Evolutionary conservation across 225 moss, liverwort and hornwort species (phyloP), one percentile per base, ranked within the genome.

Genomic region (Pseudisothecium myosuroides): DNA sequence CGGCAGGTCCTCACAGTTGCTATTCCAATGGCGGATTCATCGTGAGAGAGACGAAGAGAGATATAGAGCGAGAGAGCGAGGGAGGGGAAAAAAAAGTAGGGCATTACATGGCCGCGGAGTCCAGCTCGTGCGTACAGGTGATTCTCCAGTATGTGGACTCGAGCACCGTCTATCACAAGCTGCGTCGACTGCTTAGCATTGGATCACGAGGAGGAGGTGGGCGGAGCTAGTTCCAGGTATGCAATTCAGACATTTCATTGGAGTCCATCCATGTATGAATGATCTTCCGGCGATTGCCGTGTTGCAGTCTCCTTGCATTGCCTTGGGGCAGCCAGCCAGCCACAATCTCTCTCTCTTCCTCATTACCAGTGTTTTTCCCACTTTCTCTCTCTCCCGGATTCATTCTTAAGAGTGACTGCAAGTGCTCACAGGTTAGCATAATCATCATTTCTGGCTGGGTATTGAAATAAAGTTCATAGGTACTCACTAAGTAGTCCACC

Each of bases 121-220:
- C 83, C 90, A 92, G 90, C 67, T 89, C 88, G 75, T 87, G 85
- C 73, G 14, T 63, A 85, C 92, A 85, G 83, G 92, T 85, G 93
- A 92, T 83, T 87, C 85, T 92, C 68, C 93, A 93, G 90, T 86
- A 92, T 90, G 93, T 92, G 92, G 92, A 90, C 93, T 92, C 93
- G 85, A 93, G 92, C 89, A 85, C 89, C 90, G 82, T 47, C 88
- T 41, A 68, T 64, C 88, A 82, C 72, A 88, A 90, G 88, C 77
- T 85, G 78, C 85, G 84, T 78, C 77, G 79, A 89, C 54, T 85
- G 39, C 85, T 41, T 88, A 75, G 82, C 88, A 86, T 85, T 91
- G 87, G 86, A 91, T 93, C 90, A 69, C 58, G 88, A 88, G 83
- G 86, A 82, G 77, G 85, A 91, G 66, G 91, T 63, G 43, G 80